phyloP scores from a whole-genome alignment of 1,139 yeast genomes.

The Blastobotrys arbuscula region DNA sequence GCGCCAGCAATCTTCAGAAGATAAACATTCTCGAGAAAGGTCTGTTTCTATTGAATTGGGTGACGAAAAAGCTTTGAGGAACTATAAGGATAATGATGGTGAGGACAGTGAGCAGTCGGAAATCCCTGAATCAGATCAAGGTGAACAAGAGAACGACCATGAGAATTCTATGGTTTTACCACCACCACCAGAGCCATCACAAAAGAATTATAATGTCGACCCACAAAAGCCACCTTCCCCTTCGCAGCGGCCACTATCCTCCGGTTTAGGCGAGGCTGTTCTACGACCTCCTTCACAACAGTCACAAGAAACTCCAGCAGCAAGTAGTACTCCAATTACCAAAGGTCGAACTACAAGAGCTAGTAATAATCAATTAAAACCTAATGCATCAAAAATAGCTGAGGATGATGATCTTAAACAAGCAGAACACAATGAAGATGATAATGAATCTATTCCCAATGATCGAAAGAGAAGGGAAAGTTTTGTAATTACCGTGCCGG shows the following conservation, averaged over 20 bases:
- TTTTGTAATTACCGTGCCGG: neutral
- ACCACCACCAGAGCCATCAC: slow-evolving; percentile 15
- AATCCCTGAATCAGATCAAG: slow-evolving; percentile 2
- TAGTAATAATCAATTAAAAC: neutral
- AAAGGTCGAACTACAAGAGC: neutral
- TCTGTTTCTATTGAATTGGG: slow-evolving; percentile 8
- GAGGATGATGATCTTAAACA: neutral
- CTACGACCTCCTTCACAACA: slow-evolving; percentile 1
- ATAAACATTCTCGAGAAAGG: slow-evolving; percentile 3
- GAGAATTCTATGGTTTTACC: slow-evolving; percentile 9
- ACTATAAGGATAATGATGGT: neutral
- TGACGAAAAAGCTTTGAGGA: neutral
- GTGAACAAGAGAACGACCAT: slow-evolving; percentile 2
- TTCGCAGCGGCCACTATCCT: slow-evolving; percentile 12
- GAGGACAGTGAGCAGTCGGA: neutral
- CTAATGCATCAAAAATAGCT: neutral
- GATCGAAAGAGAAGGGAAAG: neutral
- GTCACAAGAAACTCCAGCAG: neutral
- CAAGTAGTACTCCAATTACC: neutral
- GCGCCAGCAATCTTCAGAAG: neutral
- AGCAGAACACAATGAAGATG: neutral
- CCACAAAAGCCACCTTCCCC: slow-evolving; percentile 20
- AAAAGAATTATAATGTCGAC: slow-evolving; percentile 8
- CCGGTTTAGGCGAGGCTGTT: neutral
- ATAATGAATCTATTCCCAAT: too few species aligned